Conservation (phyloP, 331 rosid species). For the Arachis monticola region DNA sequence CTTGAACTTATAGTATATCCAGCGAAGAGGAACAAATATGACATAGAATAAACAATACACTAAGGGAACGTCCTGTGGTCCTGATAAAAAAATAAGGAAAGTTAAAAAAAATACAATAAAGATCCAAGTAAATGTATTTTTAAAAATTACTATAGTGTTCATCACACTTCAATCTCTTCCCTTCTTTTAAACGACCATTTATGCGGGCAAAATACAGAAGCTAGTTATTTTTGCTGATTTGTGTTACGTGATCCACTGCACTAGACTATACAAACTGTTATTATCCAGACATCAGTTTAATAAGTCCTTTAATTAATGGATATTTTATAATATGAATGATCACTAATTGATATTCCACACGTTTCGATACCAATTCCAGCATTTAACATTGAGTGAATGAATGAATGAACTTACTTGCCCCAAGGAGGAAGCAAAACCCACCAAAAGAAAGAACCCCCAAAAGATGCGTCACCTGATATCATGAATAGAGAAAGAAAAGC, state of each 20-base stretch:
- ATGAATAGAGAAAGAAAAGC: not conserved
- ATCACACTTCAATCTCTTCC: no score
- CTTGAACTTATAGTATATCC: slow-evolving; percentile 94
- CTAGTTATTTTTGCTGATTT: no score
- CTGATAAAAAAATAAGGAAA: slow-evolving; percentile 45
- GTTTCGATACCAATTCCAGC: no score
- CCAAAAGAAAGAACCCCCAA: slow-evolving; percentile 87
- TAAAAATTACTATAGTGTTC: no score
- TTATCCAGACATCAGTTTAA: no score
- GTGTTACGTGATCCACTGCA: no score
- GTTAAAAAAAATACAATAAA: not conserved
- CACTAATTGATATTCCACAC: no score
- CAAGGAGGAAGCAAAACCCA: slow-evolving; percentile 88
- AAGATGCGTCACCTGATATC: slow-evolving; percentile 72
- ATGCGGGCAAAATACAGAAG: no score
- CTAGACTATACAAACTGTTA: no score
- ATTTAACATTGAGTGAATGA: not conserved
- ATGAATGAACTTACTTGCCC: slow-evolving; percentile 75
- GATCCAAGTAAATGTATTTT: not conserved
- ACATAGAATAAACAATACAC: slow-evolving; percentile 83
- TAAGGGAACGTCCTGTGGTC: slow-evolving; percentile 81
- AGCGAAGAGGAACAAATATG: slow-evolving; percentile 89
- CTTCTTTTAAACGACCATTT: no score
- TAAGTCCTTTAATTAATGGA: no score
- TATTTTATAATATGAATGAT: no score